Evolutionary conservation across 768 basidiomycete genomes (phyloP), one percentile per base, ranked within the genome.

Genomic region (Lentinula edodes): DNA sequence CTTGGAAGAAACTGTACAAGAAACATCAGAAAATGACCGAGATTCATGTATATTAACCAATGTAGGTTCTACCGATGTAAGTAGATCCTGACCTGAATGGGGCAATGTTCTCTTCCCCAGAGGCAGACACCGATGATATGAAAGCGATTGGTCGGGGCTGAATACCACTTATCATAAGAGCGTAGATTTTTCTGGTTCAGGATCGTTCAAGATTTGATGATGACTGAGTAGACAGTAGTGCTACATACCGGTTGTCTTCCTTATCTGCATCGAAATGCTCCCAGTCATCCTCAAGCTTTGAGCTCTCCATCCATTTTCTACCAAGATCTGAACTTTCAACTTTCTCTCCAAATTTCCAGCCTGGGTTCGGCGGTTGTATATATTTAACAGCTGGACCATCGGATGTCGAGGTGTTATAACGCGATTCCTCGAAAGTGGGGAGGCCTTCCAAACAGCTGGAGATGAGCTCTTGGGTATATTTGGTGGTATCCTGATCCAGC

Each of bases 61-160:
- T 28, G 28, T 28, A 28, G 28, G 28, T 28, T 28, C 28, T 28
- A 28, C 28, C 28, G 28, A 28, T 28, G 28, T 28, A 28, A 28
- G 28, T 28, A 28, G 28, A 28, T 28, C 28, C 10, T 16, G 35
- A 74, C 76, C 78, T 80, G 62, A 85, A 88, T 0, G 85, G 83
- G 1, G 87, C 86, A 42, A 91, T 75, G 68, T 89, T 90, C 63
- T 74, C 71, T 4, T 75, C 66, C 0, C 86, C 87, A 56, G 80
- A 70, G 15, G 72, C 73, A 6, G 81, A 82, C 42, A 85, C 64
- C 7, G 84, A 79, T 6, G 87, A 88, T n/a, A 90, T 81, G 63
- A 91, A 86, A 0, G 84, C 90, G 58, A 90, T 75, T 9, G 89
- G 89, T 45, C 90, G 80, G 2, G 89, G 89, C 6, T 78, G 74